These are phyloP conservation scores for Calycina herbarum DNA, from an alignment of 2,329 filamentous ascomycete species.

Conservation along the genomic window DNA sequence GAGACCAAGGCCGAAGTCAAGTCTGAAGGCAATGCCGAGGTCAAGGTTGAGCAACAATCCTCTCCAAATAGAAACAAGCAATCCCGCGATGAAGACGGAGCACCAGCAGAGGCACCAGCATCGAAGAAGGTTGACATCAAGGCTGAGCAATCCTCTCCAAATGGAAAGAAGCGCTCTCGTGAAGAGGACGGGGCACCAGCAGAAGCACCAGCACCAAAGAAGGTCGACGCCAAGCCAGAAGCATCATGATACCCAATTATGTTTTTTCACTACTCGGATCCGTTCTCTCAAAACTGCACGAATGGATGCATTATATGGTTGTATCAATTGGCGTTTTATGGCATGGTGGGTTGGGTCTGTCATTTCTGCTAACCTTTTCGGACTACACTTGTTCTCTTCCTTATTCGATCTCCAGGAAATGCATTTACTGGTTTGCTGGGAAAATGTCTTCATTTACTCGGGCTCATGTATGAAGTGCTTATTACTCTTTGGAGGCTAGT, in stretches of 20 bases:
- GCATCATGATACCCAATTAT: slow-evolving; percentile 31
- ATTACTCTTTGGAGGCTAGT: background rate
- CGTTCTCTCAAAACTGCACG: slow-evolving; percentile 5
- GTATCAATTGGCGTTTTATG: slow-evolving; percentile 23
- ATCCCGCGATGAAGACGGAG: too few relatives aligned
- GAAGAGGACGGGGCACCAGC: slow-evolving; percentile 29
- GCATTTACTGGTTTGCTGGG: background rate
- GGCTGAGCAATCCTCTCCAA: slow-evolving; percentile 11
- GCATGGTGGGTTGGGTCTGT: slow-evolving; percentile 10
- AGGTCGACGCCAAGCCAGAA: slow-evolving; percentile 49
- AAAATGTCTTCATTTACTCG: background rate
- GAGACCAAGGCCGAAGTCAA: slow-evolving; percentile 19
- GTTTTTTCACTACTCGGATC: slow-evolving; percentile 13
- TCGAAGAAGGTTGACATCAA: slow-evolving; percentile 19
- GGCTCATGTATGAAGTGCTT: background rate
- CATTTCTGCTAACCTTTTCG: background rate
- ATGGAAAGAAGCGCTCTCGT: slow-evolving; percentile 27
- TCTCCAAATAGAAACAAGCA: slow-evolving; percentile 8
- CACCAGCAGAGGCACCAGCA: slow-evolving; percentile 17
- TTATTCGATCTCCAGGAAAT: background rate
- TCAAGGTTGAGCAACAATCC: slow-evolving; percentile 2
- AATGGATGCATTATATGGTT: slow-evolving; percentile 15
- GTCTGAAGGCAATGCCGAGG: slow-evolving; percentile 18
- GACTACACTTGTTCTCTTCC: slow-evolving; percentile 2
- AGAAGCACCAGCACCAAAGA: slow-evolving; percentile 58